Percentiles rank a stretch among this genome's conserved stretches.
phyloP scores from a whole-genome alignment of 345 rosid genomes.

The Boechera divaricarpa region DNA sequence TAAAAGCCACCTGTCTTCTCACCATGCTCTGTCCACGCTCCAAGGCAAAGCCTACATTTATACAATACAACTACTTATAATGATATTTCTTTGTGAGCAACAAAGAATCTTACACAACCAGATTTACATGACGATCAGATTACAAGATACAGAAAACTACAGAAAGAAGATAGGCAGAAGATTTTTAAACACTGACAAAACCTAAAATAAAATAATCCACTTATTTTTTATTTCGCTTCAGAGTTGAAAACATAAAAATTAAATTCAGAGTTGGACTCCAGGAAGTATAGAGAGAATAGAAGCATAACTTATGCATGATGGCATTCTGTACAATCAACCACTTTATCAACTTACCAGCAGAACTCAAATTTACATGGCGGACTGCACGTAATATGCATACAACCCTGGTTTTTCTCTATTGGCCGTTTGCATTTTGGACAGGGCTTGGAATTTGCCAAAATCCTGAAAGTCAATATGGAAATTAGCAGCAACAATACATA shows the following conservation, averaged over 20 bases:
- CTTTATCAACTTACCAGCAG: slow-evolving; percentile 62
- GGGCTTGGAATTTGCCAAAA: slow-evolving; percentile 81
- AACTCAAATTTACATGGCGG: slow-evolving; percentile 85
- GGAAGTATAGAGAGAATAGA: neutral
- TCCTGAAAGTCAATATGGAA: slow-evolving; percentile 51
- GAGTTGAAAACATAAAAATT: neutral
- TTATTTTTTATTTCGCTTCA: slow-evolving; percentile 13
- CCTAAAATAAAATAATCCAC: neutral
- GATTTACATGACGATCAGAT: slow-evolving; percentile 13
- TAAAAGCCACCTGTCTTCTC: slow-evolving; percentile 84
- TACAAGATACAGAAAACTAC: neutral
- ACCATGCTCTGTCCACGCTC: slow-evolving; percentile 79
- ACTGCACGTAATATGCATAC: slow-evolving; percentile 92
- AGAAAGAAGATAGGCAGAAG: slow-evolving; percentile 20
- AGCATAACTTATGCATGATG: neutral
- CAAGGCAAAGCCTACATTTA: slow-evolving; percentile 78
- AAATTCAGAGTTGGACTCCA: neutral
- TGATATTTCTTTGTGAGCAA: neutral
- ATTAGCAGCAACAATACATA: slow-evolving; percentile 16
- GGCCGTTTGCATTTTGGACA: slow-evolving; percentile 86
- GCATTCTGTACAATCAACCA: slow-evolving; percentile 1
- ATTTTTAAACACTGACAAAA: neutral
- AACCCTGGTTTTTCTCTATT: slow-evolving; percentile 83
- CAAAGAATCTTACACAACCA: slow-evolving; percentile 15
- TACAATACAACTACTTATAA: slow-evolving; percentile 3